phyloP scores from a whole-genome alignment of 306 rosid genomes.

The Dryas octopetala region DNA sequence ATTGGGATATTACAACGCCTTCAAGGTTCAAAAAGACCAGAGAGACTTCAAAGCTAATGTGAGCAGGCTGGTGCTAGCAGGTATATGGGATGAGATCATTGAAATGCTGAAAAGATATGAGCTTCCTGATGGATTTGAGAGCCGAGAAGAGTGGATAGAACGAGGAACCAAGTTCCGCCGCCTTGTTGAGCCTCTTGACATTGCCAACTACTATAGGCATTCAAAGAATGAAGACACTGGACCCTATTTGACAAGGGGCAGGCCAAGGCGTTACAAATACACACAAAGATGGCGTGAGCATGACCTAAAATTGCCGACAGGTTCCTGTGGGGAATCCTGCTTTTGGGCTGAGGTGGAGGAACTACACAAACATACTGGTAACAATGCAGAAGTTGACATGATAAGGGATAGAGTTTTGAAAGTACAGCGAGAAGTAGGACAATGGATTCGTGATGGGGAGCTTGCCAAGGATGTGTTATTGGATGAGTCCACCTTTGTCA shows the following conservation, averaged over 20 bases:
- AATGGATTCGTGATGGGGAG: conserved; percentile 28
- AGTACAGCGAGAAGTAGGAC: conserved; percentile 25
- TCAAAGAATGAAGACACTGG: conserved; percentile 55
- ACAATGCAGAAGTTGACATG: neutral
- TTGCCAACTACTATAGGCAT: conserved; percentile 77
- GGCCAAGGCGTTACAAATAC: conserved; percentile 72
- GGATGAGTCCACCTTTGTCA: conserved; percentile 40
- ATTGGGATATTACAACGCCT: conserved; percentile 59
- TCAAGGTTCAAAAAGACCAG: conserved; percentile 48
- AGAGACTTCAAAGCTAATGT: conserved; percentile 73
- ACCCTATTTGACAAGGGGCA: conserved; percentile 43
- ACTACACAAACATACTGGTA: conserved; percentile 25
- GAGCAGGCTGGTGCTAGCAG: conserved; percentile 60
- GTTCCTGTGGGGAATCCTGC: conserved; percentile 44
- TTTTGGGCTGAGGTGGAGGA: conserved; percentile 83
- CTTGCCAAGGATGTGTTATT: conserved; percentile 41
- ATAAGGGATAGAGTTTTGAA: neutral
- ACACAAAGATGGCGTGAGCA: conserved; percentile 76
- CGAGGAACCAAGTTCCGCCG: conserved; percentile 55
- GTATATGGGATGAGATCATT: conserved; percentile 69
- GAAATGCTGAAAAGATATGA: conserved; percentile 62
- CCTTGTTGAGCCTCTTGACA: conserved; percentile 74
- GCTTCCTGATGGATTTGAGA: conserved; percentile 83
- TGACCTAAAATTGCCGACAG: neutral
- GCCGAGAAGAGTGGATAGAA: conserved; percentile 32